Base-by-base conservation (phyloP, 176 grass and related monocot genomes). In the bread wheat (Triticum aestivum) region DNA sequence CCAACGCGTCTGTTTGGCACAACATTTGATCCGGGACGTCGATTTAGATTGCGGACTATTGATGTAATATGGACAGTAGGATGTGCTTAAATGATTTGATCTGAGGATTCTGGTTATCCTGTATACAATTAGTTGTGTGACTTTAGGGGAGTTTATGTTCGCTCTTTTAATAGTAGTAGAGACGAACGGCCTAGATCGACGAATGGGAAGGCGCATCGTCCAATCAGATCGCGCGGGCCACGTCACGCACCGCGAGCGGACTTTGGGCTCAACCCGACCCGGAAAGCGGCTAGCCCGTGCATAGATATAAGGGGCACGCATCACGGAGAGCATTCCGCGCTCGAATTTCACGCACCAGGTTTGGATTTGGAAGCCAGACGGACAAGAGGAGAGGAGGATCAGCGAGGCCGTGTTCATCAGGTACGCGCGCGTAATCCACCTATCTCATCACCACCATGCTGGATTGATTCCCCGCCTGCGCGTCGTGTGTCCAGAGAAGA, bases 181-280 rank as follows among this genome's bases (percentile, higher is more conserved):
- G 24, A 24, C 26, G 33, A 39, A 73, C 81, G 68, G 23, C 68
- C 14, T 10, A 3, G 68, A 73, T 62, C 23, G 23, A 8, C 35
- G 15, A 2, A 0, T 20, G 0, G 37, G 11, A 54, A 75, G 38
- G 56, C 15, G 9, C 58, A 8, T 42, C 17, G 54, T 15, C 87
- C 76, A 89, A 89, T 89, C 82, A 85, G 82, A 89, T 33, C 42
- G 42, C 76, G 87, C 82, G 42, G 8, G 15, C 21, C 82, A 89
- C 87, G 87, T 85, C 75, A 85, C 33, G 17, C 27, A 10, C 30
- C 27, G n/a, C 20, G n/a, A 63, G n/a, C 61, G 61, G 61, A 63
- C 3, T 63, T 26, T 24, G 61, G n/a, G 61, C 61, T 59, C 61
- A n/a, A 42, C 11, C 32, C 29, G 64, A 70, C 73, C 80, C 73